Base-by-base conservation (phyloP, 2,329 filamentous ascomycete species). In the Drechslera avenae region DNA sequence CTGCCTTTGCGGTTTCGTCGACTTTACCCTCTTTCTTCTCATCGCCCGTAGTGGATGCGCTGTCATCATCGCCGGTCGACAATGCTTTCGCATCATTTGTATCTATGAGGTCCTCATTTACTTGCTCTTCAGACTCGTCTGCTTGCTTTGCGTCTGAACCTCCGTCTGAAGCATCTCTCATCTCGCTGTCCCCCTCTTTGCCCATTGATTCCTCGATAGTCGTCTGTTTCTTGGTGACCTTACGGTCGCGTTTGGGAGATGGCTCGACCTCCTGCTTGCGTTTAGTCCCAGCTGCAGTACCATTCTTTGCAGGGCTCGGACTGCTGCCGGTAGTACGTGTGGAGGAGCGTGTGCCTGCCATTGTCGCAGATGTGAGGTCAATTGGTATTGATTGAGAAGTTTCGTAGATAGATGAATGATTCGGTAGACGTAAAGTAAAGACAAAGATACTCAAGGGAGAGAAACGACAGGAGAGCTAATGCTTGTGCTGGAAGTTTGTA, bases 121-220 rank as follows among this genome's bases (percentile, higher is more conserved):
- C 37, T n/a, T 54, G 36, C 19, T 62, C 50, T 13, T 49, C 43
- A 6, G 45, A 54, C 32, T 62, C 53, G 26, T 58, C 49, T 45
- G 43, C 49, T 34, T 47, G 39, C 35, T 42, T 28, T 5, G 41
- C 35, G 32, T 54, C 21, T 14, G 43, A 31, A 32, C 39, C 45
- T 9, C 48, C 39, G 10, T 55, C 59, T 1, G 52, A 52, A 9
- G 52, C 31, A 21, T 72, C 64, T 26, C 67, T 64, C 57, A 60
- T 66, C 18, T 68, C 63, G 17, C 39, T 53, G 35, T 69, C 63
- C 3, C 57, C 52, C 28, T 69, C 54, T 17, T 72, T 52, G 18
- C 87, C 71, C 34, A 82, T 68, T 1, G 75, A 78, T 55, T 83
- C 79, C 52, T 84, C 81, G 28, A 83, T 74, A 0, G 79, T 82